Evolutionary conservation across 2,329 filamentous ascomycete genomes (phyloP).

Genomic region (Dryadomyces quercivorus): DNA sequence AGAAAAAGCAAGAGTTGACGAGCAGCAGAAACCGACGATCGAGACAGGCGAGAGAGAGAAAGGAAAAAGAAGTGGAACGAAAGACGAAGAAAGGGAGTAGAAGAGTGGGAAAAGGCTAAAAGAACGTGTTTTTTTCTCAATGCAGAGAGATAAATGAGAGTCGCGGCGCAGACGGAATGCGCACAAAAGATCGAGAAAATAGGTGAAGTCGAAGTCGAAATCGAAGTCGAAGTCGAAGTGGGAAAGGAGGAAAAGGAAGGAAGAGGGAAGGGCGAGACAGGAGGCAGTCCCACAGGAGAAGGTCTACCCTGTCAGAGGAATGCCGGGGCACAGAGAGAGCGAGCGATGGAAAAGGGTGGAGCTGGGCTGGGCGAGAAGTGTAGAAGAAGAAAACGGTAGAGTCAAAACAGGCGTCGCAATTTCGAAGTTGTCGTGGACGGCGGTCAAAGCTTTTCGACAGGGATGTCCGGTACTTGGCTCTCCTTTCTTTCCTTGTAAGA

Average conservation of each 20-base stretch:
- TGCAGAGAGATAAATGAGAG: not conserved
- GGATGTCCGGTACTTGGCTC: not conserved
- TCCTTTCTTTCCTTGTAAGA: not conserved
- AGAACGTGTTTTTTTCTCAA: not conserved
- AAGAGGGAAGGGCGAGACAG: not conserved
- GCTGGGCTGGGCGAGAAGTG: not conserved
- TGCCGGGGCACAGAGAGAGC: not conserved
- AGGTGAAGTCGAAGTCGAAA: not conserved
- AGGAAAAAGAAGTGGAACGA: not conserved
- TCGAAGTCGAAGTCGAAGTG: not conserved
- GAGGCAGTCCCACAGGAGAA: not conserved
- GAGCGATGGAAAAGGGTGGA: not conserved
- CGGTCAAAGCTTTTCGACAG: conserved; percentile 3
- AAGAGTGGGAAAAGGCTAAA: not conserved
- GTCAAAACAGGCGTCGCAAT: not conserved
- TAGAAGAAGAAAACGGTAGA: not conserved
- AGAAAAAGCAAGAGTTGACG: not conserved
- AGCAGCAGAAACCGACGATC: not conserved
- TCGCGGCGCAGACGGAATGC: not conserved
- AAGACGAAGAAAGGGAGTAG: not conserved
- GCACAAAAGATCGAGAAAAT: not conserved
- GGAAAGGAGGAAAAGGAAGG: not conserved
- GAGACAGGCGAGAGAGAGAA: not conserved
- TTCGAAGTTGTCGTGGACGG: not conserved
- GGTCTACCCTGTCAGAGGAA: not conserved